These are phyloP conservation scores for Eucalyptus pauciflora DNA, from an alignment of 345 rosid genomes.

Conservation along the genomic window DNA sequence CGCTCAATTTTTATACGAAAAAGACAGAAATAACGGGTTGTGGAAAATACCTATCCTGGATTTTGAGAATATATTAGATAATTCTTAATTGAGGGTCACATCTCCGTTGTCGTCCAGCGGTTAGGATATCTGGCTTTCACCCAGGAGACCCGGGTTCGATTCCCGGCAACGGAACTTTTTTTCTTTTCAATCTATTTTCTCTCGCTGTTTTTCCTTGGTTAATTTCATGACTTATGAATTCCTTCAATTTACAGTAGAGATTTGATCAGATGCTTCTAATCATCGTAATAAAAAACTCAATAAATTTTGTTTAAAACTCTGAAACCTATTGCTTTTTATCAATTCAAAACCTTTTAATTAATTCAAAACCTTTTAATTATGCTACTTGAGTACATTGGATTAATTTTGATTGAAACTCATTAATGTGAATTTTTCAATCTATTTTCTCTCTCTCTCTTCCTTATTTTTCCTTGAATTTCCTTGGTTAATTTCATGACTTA, in stretches of 20 bases:
- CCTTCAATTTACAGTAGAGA: neutral
- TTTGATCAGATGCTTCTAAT: neutral
- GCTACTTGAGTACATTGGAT: neutral
- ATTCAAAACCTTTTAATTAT: too few species aligned
- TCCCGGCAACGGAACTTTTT: constrained; percentile 68
- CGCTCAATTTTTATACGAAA: neutral
- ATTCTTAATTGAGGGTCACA: fast-evolving
- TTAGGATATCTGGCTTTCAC: constrained; percentile 95
- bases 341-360: too few species aligned
- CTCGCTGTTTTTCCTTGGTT: neutral
- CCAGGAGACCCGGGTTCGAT: constrained; percentile 99
- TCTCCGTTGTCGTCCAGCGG: constrained; percentile 96
- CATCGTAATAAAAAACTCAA: too few species aligned
- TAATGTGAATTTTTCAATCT: neutral
- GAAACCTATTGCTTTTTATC: fast-evolving
- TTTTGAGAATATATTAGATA: fast-evolving
- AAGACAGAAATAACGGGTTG: neutral
- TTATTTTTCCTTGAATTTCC: neutral
- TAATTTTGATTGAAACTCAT: neutral
- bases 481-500: neutral
- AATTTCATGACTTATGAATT: neutral
- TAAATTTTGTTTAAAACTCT: too few species aligned
- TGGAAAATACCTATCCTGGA: neutral
- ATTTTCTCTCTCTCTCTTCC: neutral
- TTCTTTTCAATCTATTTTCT: neutral